These are phyloP conservation scores for Gaeumannomyces sp. DNA, from an alignment of 2,329 filamentous ascomycete genomes.

Conservation along the genomic window DNA sequence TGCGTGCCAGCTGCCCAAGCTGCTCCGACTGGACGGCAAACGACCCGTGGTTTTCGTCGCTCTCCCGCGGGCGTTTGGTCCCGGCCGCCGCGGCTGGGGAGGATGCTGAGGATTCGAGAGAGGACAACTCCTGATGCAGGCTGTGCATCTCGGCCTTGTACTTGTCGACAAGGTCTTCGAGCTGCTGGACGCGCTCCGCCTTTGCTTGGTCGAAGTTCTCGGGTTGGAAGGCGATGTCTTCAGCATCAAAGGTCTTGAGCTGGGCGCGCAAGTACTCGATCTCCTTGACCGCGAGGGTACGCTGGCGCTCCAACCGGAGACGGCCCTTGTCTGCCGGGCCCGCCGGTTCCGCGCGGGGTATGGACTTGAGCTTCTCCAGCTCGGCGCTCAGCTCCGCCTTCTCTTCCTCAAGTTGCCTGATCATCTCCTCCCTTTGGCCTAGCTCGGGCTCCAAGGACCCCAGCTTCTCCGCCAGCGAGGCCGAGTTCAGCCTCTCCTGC, in stretches of 20 bases:
- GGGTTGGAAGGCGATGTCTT: conserved; percentile 80
- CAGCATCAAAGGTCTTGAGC: conserved; percentile 78
- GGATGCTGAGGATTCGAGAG: conserved; percentile 43
- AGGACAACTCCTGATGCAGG: conserved; percentile 68
- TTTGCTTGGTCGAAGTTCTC: conserved; percentile 74
- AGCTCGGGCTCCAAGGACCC: conserved; percentile 76
- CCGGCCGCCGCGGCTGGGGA: conserved; percentile 36
- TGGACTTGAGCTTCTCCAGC: conserved; percentile 60
- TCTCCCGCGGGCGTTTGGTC: conserved; percentile 58
- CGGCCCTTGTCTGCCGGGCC: conserved; percentile 56
- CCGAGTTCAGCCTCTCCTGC: conserved; percentile 72
- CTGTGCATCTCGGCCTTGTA: conserved; percentile 76
- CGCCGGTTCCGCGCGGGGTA: conserved; percentile 24
- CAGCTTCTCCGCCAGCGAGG: conserved; percentile 72
- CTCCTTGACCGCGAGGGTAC: conserved; percentile 79
- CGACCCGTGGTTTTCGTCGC: conserved; percentile 47
- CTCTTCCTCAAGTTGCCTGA: conserved; percentile 66
- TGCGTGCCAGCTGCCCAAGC: conserved; percentile 76
- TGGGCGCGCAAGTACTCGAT: conserved; percentile 91
- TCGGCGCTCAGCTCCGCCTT: conserved; percentile 59
- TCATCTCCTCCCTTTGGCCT: conserved; percentile 66
- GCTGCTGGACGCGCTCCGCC: conserved; percentile 65
- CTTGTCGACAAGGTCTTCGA: conserved; percentile 80
- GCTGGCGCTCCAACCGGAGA: conserved; percentile 77
- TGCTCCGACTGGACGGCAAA: conserved; percentile 58